Evolutionary conservation across 257 asterid genomes (phyloP).

Genomic region (Solanum lycopersicoides): DNA sequence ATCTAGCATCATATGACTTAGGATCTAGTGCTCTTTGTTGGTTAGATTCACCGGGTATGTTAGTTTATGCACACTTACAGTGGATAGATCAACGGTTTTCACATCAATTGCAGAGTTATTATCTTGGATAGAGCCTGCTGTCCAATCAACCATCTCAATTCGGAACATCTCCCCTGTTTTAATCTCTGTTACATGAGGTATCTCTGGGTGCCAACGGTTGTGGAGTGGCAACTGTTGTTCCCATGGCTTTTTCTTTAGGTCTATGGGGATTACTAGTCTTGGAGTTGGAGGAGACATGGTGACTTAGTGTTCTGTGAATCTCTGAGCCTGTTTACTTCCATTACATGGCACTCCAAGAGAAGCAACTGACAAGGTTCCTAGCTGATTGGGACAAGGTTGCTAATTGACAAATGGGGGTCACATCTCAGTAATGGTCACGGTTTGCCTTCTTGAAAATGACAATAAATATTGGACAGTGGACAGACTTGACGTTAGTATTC

Average conservation of each 20-base stretch:
- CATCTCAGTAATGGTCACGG: constrained; percentile 25
- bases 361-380: neutral
- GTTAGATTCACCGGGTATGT: neutral
- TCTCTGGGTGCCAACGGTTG: constrained; percentile 43
- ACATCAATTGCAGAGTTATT: constrained; percentile 42
- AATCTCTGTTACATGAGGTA: constrained; percentile 31
- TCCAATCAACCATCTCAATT: constrained; percentile 49
- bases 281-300: constrained; percentile 70
- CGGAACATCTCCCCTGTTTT: constrained; percentile 29
- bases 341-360: neutral
- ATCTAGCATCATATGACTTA: neutral
- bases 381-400: neutral
- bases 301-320: neutral
- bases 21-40: neutral
- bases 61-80: constrained; percentile 23
- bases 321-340: neutral
- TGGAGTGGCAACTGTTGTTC: constrained; percentile 25
- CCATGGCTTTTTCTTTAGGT: constrained; percentile 29
- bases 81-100: constrained; percentile 35
- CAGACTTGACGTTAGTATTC: neutral
- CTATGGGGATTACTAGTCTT: constrained; percentile 30
- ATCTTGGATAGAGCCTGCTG: constrained; percentile 43
- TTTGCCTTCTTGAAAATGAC: constrained; percentile 6
- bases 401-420: constrained; percentile 20
- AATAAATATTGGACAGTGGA: neutral